Evolutionary conservation across 2,329 filamentous ascomycete species (phyloP), one percentile per base, ranked within the genome.

Genomic region (Neurospora sp.): DNA sequence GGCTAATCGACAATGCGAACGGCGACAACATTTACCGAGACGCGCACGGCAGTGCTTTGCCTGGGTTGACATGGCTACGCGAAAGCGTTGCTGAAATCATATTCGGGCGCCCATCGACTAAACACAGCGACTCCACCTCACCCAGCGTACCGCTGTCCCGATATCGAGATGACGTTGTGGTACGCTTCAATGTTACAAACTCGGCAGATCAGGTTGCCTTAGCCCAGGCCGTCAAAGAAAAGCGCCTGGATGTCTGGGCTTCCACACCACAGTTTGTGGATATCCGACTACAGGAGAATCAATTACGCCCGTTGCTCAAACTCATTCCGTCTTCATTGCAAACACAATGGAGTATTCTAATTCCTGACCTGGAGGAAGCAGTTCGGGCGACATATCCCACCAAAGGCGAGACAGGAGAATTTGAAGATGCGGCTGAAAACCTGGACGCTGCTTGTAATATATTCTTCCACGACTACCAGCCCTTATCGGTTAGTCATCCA

Each of bases 391-490:
- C 92, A 2, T 96, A 92, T 75, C 91, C 91, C 2, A 82, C 84
- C 6, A 72, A 78, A 68, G 15, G 23, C 28, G 52, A 33, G 6
- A 5, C 28, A n/a, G 28, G 15, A 15, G 28, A 62, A 17, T 15
- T 33, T 36, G 13, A 15, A 33, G 52, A 36, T 62, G 77, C 77
- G 38, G 75, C 76, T 74, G 66, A 72, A 28, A 71, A 68, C 15
- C 78, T 74, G 69, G 80, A 72, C 70, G 76, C 71, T 67, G 76
- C 71, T 71, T 77, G 73, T 68, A 93, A 93, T 76, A 84, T 97
- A 46, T 98, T 97, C 82, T 98, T 99, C 81, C 87, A 89, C 68
- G 89, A 97, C 77, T 99, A 97, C 79, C 96, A 97, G 77, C 93
- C 94, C 1, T 84, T 96, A 28, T 89, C 91, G 3, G 93, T 93